A percentile compares a stretch with the other conserved stretches of the same genome.
These are phyloP conservation scores for Jatropha curcas DNA, from an alignment of 345 rosid genomes.

Conservation along the genomic window DNA sequence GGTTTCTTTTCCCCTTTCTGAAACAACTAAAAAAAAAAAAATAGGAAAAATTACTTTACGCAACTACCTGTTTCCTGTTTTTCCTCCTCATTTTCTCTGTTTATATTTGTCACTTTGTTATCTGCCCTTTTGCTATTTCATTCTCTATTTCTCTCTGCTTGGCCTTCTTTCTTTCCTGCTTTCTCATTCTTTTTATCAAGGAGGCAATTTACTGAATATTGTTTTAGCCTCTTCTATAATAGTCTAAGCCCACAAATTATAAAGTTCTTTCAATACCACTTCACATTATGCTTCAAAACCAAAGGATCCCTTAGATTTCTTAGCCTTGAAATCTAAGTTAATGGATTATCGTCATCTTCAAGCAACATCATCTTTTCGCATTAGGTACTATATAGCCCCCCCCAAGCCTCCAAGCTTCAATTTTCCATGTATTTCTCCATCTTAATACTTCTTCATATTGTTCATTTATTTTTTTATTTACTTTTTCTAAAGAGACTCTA, in stretches of 20 bases:
- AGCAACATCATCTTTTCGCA: background rate
- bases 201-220: background rate
- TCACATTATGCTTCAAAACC: background rate
- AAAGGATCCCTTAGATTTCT: background rate
- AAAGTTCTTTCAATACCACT: background rate
- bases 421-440: background rate
- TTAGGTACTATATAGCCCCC: constrained; percentile 3
- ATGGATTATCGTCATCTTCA: background rate
- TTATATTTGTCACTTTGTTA: background rate
- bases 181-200: background rate
- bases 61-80: background rate
- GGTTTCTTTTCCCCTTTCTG: background rate
- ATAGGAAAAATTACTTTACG: background rate
- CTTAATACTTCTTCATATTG: background rate
- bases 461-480: background rate
- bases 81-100: background rate
- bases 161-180: background rate
- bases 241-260: background rate
- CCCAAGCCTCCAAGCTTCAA: background rate
- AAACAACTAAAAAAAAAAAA: too few species aligned
- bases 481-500: too few species aligned
- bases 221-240: background rate
- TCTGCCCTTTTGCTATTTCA: background rate
- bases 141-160: background rate
- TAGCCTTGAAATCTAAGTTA: background rate